Evolutionary conservation across 805 yeast species (phyloP).

Genomic region (Vanderwaltozyma yarrowii): DNA sequence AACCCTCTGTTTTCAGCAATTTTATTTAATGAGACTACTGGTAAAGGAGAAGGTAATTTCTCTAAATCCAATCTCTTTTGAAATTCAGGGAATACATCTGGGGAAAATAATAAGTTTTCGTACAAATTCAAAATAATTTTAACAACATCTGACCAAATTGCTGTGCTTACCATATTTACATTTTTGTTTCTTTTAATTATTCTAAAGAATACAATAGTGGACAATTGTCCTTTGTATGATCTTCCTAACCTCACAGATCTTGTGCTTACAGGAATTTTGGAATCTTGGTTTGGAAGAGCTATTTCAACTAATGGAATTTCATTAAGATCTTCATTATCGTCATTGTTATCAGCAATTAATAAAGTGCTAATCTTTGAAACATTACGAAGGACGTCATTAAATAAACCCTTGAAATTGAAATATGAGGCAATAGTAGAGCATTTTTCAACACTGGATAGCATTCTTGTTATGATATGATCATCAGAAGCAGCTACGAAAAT

Average conservation of each 20-base stretch:
- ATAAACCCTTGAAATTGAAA: constrained; percentile 44
- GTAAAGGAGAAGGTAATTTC: constrained; percentile 47
- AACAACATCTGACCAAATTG: constrained; percentile 53
- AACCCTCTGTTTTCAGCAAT: constrained; percentile 62
- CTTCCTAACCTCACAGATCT: constrained; percentile 74
- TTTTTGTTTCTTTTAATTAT: constrained; percentile 50
- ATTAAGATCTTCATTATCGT: constrained; percentile 9
- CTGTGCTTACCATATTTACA: constrained; percentile 26
- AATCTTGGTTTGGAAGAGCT: constrained; percentile 41
- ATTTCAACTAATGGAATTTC: constrained; percentile 32
- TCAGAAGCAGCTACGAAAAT: constrained; percentile 85
- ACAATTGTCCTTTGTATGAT: constrained; percentile 82
- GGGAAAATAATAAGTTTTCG: constrained; percentile 59
- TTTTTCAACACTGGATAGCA: constrained; percentile 82
- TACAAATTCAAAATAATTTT: constrained; percentile 52
- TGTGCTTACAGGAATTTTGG: constrained; percentile 61
- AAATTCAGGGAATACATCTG: constrained; percentile 51
- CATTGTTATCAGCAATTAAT: constrained; percentile 24
- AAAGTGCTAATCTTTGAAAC: constrained; percentile 64
- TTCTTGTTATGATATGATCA: constrained; percentile 77
- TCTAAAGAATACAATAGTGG: constrained; percentile 74
- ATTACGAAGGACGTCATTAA: constrained; percentile 57
- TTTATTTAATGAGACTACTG: constrained; percentile 53
- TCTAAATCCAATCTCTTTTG: constrained; percentile 45
- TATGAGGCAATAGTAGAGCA: constrained; percentile 66